These are phyloP conservation scores for Emericellopsis atlantica DNA, from an alignment of 2,329 filamentous ascomycete species.

Conservation along the genomic window DNA sequence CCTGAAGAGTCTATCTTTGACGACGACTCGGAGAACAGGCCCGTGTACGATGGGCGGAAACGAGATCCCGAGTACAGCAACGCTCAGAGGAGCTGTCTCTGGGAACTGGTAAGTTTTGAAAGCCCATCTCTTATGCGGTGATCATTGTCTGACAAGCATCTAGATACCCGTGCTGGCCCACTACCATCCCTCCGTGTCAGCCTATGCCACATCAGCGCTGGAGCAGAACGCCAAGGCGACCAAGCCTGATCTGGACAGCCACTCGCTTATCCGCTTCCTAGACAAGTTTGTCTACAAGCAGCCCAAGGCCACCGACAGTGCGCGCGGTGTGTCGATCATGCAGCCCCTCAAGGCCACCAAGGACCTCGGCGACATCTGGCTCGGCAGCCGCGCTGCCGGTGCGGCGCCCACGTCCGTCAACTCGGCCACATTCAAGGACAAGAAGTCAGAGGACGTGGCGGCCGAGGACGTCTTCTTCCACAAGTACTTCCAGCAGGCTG, in stretches of 20 bases:
- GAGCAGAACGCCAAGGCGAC: conserved; percentile 58
- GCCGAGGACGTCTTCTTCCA: conserved; percentile 98
- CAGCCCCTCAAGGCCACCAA: conserved; percentile 58
- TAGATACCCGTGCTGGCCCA: conserved; percentile 40
- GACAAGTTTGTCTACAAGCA: conserved; percentile 98
- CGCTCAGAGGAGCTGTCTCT: conserved; percentile 84
- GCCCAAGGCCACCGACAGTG: conserved; percentile 56
- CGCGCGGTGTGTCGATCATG: conserved; percentile 87
- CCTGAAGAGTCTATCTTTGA: conserved; percentile 58
- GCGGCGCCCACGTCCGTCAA: conserved; percentile 47
- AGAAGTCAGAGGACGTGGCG: conserved; percentile 75
- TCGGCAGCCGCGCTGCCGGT: conserved; percentile 34
- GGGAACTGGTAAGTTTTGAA: conserved; percentile 59
- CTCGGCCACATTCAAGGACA: conserved; percentile 80
- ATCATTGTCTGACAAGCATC: conserved; percentile 7
- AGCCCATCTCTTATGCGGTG: background rate
- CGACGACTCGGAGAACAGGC: conserved; percentile 38
- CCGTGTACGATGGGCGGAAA: conserved; percentile 74
- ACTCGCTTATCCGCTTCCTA: conserved; percentile 88
- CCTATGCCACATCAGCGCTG: conserved; percentile 66
- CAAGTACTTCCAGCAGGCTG: conserved; percentile 75
- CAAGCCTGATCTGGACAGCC: conserved; percentile 82
- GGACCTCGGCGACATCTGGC: conserved; percentile 42
- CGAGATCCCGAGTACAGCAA: conserved; percentile 85
- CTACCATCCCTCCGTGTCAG: conserved; percentile 84